phyloP scores from a whole-genome alignment of 768 basidiomycete species.

The Mrakia hoshinonis region DNA sequence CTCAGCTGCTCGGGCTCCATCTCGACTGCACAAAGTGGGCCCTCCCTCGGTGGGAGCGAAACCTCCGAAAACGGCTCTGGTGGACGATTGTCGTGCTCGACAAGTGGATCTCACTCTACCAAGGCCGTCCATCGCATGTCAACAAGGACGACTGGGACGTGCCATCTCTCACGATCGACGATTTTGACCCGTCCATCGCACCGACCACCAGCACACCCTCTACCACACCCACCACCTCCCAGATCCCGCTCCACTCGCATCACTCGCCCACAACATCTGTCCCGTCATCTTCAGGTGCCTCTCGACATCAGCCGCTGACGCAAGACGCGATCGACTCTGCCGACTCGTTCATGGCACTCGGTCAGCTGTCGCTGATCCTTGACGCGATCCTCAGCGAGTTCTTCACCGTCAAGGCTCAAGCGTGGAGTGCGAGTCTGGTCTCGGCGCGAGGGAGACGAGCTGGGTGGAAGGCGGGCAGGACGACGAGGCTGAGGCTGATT shows the following conservation, averaged over 20 bases:
- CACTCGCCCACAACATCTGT: neutral
- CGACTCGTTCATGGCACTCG: constrained; percentile 26
- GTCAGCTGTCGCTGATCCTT: constrained; percentile 26
- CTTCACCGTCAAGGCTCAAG: constrained; percentile 13
- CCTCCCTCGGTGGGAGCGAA: constrained; percentile 20
- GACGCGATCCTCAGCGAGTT: constrained; percentile 17
- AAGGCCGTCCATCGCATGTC: constrained; percentile 23
- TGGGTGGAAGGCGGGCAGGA: constrained; percentile 9
- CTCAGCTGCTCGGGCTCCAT: constrained; percentile 31
- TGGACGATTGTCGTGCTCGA: constrained; percentile 29
- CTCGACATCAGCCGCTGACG: neutral
- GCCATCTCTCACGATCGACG: constrained; percentile 18
- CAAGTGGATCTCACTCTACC: constrained; percentile 27
- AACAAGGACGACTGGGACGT: constrained; percentile 20
- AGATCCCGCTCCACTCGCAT: neutral
- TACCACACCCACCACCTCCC: neutral
- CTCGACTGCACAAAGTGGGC: constrained; percentile 30
- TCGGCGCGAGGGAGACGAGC: constrained; percentile 7
- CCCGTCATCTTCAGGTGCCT: neutral
- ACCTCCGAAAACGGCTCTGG: constrained; percentile 28
- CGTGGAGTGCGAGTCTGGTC: neutral
- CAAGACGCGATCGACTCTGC: constrained; percentile 16
- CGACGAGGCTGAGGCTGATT: constrained; percentile 21
- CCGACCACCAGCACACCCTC: constrained; percentile 1
- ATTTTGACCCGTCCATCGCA: constrained; percentile 24